Base-by-base conservation (phyloP, 208 protist genomes). In the Trichomonas gallinae region DNA sequence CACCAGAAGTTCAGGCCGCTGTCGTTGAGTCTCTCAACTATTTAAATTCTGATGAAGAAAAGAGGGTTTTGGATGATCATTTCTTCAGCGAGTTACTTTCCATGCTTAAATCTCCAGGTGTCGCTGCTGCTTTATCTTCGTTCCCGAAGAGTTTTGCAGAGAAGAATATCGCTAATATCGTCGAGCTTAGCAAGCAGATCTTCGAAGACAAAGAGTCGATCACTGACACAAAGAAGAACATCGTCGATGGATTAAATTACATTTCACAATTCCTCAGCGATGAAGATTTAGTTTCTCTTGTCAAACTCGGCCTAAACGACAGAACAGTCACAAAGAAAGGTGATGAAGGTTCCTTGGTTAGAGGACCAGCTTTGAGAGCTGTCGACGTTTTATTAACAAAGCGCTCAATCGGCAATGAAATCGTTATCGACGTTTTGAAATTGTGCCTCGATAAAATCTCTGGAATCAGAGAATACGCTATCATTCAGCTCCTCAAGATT, bases 301-400 rank as follows among this genome's bases (percentile, higher is more conserved):
- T 93, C 4, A 51, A n/a, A 51, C 42, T 93, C 15, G 44, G 87
- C 13, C 44, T 93, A 26, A 93, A 93, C 51, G 87, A 93, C 38
- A 34, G 87, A 15, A 93, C 87, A 51, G 46, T 42, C 15, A 93
- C 87, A 93, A 93, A 93, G 45, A 93, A 44, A 93, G 87, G 87
- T 51, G 87, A 93, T 51, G 87, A 93, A 93, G 87, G 87, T 15
- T 48, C 87, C 15, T 34, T 44, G 26, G 87, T 93, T 38, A 42
- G 87, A 34, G 44, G 40, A 4, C 42, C n/a, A 8, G 11, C 44
- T 34, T 31, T 93, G 0, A 48, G 31, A 58, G 6, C 44, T 3
- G 1, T 93, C 0, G 15, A 51, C 3, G 44, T 6, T 10, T 38
- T 93, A 36, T 31, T 93, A 36, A 13, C 87, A 51, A 93, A 93